Evolutionary conservation across 345 rosid species (phyloP).

Genomic region (Melaleuca alternifolia): DNA sequence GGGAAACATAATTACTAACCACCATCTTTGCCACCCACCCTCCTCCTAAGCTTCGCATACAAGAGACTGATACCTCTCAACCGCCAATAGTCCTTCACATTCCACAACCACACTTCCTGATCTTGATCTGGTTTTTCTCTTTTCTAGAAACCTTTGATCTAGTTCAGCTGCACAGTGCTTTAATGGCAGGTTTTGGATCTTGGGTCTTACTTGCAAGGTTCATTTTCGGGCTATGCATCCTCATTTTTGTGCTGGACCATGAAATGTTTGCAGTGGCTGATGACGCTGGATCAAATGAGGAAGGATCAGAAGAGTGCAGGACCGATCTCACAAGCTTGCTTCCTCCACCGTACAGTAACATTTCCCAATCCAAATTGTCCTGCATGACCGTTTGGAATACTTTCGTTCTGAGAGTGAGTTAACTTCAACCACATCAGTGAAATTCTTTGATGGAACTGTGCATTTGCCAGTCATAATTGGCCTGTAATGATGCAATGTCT

Average conservation of each 20-base stretch:
- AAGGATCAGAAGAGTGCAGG: slow-evolving; percentile 41
- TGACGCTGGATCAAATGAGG: background rate
- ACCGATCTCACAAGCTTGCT: slow-evolving; percentile 40
- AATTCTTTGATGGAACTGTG: background rate
- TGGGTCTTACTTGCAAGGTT: background rate
- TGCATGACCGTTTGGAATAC: slow-evolving; percentile 79
- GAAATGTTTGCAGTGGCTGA: slow-evolving; percentile 8
- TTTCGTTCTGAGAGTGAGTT: slow-evolving; percentile 62
- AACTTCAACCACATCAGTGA: background rate
- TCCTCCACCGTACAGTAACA: slow-evolving; percentile 69
- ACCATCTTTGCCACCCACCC: slow-evolving; percentile 33
- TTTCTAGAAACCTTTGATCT: background rate
- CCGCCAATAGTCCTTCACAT: slow-evolving; percentile 20
- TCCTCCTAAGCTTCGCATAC: slow-evolving; percentile 27
- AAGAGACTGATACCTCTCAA: slow-evolving; percentile 45
- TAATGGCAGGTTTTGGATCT: slow-evolving; percentile 25
- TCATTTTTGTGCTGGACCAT: slow-evolving; percentile 13
- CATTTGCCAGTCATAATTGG: background rate
- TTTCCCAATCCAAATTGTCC: slow-evolving; percentile 45
- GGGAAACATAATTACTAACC: slow-evolving; percentile 39
- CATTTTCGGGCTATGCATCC: slow-evolving; percentile 16
- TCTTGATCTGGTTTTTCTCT: background rate
- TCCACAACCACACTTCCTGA: background rate
- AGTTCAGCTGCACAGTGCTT: slow-evolving; percentile 1
- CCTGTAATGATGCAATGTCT: background rate